Evolutionary conservation across 2,329 filamentous ascomycete species (phyloP).

Genomic region (Stemphylium beticola): DNA sequence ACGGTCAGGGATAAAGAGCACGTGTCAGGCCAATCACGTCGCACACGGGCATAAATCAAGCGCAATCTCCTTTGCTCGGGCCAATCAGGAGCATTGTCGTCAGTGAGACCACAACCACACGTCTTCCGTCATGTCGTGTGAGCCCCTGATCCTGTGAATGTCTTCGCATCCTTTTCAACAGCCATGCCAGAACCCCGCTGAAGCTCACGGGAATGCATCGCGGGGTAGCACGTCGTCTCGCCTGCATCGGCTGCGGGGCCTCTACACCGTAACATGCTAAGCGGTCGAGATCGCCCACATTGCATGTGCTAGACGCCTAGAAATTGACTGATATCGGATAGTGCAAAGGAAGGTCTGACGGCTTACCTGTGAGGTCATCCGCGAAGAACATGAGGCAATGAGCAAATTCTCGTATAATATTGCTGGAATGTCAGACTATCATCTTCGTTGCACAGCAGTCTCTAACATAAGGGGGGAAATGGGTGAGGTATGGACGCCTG

Average conservation of each 20-base stretch:
- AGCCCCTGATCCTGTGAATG: neutral
- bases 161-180: neutral
- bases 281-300: neutral
- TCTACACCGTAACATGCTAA: neutral
- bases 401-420: neutral
- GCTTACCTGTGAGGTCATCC: too few relatives aligned
- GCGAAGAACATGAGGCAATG: neutral
- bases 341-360: too few relatives aligned
- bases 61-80: slow-evolving; percentile 4
- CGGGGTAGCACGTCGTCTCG: neutral
- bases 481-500: too few relatives aligned
- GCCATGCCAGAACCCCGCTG: neutral
- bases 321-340: neutral
- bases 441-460: neutral
- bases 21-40: slow-evolving; percentile 10
- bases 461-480: too few relatives aligned
- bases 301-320: neutral
- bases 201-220: neutral
- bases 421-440: neutral
- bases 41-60: slow-evolving; percentile 3
- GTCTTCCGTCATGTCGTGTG: neutral
- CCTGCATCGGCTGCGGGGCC: neutral
- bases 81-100: slow-evolving; percentile 7
- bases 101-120: neutral
- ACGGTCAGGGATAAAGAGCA: neutral